Conservation (phyloP, 345 rosid species). For the Eucalyptus erythrocorys region DNA sequence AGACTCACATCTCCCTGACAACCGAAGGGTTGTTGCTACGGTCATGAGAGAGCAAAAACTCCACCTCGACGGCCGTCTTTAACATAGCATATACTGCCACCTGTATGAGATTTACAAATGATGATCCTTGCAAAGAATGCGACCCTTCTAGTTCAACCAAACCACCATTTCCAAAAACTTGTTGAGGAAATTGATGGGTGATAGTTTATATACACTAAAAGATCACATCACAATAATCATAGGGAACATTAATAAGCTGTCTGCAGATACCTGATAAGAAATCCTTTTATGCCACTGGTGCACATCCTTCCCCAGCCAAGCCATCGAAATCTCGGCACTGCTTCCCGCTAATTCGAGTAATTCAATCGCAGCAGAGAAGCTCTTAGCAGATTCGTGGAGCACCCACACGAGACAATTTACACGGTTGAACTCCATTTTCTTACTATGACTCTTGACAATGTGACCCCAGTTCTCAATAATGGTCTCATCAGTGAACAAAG, state of each 20-base stretch:
- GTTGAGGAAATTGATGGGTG: background rate
- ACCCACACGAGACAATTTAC: constrained; percentile 51
- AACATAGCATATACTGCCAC: constrained; percentile 52
- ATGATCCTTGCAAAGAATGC: constrained; percentile 5
- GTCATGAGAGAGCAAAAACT: constrained; percentile 50
- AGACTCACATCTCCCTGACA: constrained; percentile 29
- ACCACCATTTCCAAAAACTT: background rate
- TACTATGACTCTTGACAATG: background rate
- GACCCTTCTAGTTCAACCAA: background rate
- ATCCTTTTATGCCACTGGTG: constrained; percentile 51
- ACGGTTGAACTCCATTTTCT: constrained; percentile 23
- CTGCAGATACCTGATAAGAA: constrained; percentile 28
- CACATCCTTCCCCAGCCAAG: constrained; percentile 68
- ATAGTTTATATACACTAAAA: background rate
- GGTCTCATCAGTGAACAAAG: constrained; percentile 8
- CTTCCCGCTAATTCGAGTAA: constrained; percentile 38
- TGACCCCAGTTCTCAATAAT: constrained; percentile 8
- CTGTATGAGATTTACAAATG: constrained; percentile 25
- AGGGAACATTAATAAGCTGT: background rate
- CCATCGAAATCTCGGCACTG: constrained; percentile 39
- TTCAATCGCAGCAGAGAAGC: constrained; percentile 40
- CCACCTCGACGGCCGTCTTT: constrained; percentile 49
- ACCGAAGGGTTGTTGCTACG: constrained; percentile 34
- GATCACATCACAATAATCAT: background rate
- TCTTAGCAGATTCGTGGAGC: constrained; percentile 48